A percentile compares a stretch with the other conserved stretches of the same genome.
phyloP scores from a whole-genome alignment of 2,329 filamentous ascomycete species.

The Clonostachys rhizophaga region DNA sequence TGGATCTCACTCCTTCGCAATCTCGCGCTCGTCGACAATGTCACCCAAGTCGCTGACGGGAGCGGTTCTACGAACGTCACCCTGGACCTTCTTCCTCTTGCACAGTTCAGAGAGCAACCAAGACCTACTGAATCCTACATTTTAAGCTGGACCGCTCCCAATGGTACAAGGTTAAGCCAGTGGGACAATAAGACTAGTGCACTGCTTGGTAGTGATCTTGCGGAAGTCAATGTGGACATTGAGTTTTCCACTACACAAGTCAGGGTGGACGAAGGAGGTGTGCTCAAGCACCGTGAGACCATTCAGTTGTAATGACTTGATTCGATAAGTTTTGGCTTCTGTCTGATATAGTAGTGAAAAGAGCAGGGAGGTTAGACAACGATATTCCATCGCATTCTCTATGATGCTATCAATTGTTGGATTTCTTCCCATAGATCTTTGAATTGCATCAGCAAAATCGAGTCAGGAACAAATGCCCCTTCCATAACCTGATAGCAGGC shows the following conservation, averaged over 20 bases:
- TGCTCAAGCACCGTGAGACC: too few species aligned
- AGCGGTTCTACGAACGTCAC: constrained; percentile 13
- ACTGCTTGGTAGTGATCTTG: constrained; percentile 5
- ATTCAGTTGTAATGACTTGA: too few species aligned
- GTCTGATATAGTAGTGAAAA: too few species aligned
- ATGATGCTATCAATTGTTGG: too few species aligned
- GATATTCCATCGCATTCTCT: too few species aligned
- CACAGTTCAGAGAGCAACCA: constrained; percentile 14
- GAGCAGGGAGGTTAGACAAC: too few species aligned
- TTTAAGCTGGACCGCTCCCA: constrained; percentile 16
- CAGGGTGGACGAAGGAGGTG: constrained; percentile 7
- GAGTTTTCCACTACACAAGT: constrained; percentile 18
- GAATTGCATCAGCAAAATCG: too few species aligned
- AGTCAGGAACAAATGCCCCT: too few species aligned
- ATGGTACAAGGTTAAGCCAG: constrained; percentile 11
- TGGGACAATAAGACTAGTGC: constrained; percentile 19
- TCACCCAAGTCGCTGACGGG: constrained; percentile 11
- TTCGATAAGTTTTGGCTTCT: too few species aligned
- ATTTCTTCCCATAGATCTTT: too few species aligned
- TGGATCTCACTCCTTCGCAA: constrained; percentile 16
- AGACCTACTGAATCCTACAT: constrained; percentile 15
- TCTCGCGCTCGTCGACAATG: constrained; percentile 16
- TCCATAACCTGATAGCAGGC: too few species aligned
- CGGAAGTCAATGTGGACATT: constrained; percentile 15
- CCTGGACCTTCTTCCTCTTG: constrained; percentile 16